Percentiles rank a stretch among this genome's conserved stretches.
phyloP scores from a whole-genome alignment of 345 rosid species.

The Firmiana major region DNA sequence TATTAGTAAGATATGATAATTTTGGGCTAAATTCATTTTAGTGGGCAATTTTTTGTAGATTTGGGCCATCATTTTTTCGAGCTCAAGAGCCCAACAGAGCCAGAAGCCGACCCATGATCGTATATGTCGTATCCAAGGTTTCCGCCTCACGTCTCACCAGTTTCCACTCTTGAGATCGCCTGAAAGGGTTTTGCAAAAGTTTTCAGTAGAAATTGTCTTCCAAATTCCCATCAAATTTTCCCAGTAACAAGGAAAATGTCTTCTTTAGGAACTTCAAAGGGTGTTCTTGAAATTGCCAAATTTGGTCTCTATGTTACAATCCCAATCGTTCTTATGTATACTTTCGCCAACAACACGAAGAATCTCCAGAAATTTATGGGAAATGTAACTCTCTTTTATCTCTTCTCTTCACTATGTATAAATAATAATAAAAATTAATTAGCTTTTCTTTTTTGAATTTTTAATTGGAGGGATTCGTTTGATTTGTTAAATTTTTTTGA shows the following conservation, averaged over 20 bases:
- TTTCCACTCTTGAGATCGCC: neutral
- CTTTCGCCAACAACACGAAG: slow-evolving; percentile 77
- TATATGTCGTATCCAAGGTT: neutral
- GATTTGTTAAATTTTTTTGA: neutral
- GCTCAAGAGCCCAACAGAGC: neutral
- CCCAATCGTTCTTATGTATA: slow-evolving; percentile 71
- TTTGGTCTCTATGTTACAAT: slow-evolving; percentile 69
- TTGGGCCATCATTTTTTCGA: neutral
- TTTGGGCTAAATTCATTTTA: neutral
- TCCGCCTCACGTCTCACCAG: neutral
- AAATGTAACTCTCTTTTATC: slow-evolving; percentile 38
- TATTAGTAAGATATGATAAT: too few species aligned
- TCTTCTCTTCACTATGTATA: neutral
- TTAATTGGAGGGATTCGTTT: neutral
- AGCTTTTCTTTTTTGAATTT: neutral
- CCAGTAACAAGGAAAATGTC: slow-evolving; percentile 43
- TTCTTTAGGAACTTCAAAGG: slow-evolving; percentile 65
- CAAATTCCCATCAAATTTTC: neutral
- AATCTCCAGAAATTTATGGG: slow-evolving; percentile 86
- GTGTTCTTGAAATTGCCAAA: slow-evolving; percentile 75
- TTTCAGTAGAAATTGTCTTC: neutral
- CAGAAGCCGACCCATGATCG: neutral
- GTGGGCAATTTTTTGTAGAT: neutral
- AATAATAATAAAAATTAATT: neutral
- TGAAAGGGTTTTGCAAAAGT: neutral